phyloP scores from a whole-genome alignment of 108 stramenopile species.

The Cyclotella kingstonii region DNA sequence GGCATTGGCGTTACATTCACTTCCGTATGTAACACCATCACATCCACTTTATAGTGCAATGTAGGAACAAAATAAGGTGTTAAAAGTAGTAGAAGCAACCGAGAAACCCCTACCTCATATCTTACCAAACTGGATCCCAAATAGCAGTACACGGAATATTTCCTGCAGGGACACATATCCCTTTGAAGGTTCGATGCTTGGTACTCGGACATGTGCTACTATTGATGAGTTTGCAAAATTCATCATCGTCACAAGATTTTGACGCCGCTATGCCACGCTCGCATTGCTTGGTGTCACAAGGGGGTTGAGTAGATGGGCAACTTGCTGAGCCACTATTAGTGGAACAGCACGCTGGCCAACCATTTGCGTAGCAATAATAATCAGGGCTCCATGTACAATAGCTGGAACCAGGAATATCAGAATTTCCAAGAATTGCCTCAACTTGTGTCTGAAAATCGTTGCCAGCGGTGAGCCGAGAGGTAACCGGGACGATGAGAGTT shows the following conservation, averaged over 20 bases:
- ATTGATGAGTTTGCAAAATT: conserved; percentile 12
- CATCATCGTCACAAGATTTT: conserved; percentile 1
- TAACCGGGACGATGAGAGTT: no score
- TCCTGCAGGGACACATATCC: conserved; percentile 9
- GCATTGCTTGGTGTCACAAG: background rate
- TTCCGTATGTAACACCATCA: conserved; percentile 7
- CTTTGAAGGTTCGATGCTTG: conserved; percentile 1
- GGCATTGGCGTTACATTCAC: conserved; percentile 7
- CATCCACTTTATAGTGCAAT: no score
- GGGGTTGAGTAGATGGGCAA: background rate
- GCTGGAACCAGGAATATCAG: background rate
- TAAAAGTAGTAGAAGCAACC: no score
- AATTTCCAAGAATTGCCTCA: no score
- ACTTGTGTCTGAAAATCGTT: no score
- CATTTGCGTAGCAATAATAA: background rate
- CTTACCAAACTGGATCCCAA: conserved; percentile 2
- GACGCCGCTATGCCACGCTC: conserved; percentile 3
- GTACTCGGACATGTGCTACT: conserved; percentile 13
- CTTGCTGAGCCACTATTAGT: background rate
- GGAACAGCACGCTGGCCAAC: conserved; percentile 7
- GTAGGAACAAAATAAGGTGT: no score
- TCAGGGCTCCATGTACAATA: conserved; percentile 13
- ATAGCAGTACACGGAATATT: background rate
- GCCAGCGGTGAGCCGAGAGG: no score
- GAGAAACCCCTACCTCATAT: no score